Conservation (phyloP, 495 filamentous ascomycete species). For the Talaromyces borbonicus region DNA sequence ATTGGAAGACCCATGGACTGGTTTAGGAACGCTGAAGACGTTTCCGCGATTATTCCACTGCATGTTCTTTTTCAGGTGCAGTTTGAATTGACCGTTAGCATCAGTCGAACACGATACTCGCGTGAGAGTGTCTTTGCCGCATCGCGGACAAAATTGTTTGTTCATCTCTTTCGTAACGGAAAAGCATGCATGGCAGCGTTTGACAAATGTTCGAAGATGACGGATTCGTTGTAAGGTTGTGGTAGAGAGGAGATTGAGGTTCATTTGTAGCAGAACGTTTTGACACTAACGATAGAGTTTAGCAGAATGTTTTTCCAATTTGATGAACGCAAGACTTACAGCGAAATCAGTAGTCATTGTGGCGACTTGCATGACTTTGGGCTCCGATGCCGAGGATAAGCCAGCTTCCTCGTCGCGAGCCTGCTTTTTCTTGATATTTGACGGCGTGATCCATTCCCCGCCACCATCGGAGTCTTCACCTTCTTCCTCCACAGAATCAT, state of each 20-base stretch:
- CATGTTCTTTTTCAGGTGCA: conserved; percentile 91
- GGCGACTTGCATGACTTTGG: conserved; percentile 65
- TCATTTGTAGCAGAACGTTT: conserved; percentile 89
- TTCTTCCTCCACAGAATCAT: conserved; percentile 10
- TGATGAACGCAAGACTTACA: conserved; percentile 33
- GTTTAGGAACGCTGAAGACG: conserved; percentile 83
- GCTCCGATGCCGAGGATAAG: conserved; percentile 37
- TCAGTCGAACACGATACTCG: conserved; percentile 80
- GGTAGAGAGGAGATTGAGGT: conserved; percentile 80
- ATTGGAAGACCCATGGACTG: conserved; percentile 66
- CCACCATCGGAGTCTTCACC: conserved; percentile 22
- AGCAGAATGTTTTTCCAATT: conserved; percentile 1
- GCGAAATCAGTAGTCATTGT: conserved; percentile 91
- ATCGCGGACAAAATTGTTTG: conserved; percentile 89
- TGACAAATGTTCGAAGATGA: conserved; percentile 72
- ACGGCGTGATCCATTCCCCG: conserved; percentile 91
- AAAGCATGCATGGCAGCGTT: conserved; percentile 95
- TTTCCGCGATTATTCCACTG: conserved; percentile 93
- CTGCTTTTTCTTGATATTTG: conserved; percentile 80
- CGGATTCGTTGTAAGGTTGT: conserved; percentile 60
- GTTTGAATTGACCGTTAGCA: conserved; percentile 64
- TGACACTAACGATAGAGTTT: conserved; percentile 44
- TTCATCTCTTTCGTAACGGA: conserved; percentile 70
- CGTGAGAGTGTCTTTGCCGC: conserved; percentile 78
- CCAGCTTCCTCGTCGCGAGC: conserved; percentile 48